phyloP scores from a whole-genome alignment of 176 grass and related monocot species.

The Carex pumila region DNA sequence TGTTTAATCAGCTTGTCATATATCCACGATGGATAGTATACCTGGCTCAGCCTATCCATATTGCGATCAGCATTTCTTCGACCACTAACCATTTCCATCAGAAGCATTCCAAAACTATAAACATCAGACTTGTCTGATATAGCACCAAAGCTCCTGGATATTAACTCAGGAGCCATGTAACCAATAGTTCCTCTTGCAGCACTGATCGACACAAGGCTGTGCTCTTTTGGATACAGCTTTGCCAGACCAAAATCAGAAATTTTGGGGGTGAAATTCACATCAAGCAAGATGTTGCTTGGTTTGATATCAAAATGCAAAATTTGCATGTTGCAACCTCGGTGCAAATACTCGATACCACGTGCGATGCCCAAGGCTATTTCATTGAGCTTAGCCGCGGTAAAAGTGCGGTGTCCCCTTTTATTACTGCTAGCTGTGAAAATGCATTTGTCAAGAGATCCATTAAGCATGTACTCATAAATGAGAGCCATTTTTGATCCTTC shows the following conservation, averaged over 20 bases:
- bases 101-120: constrained; percentile 62
- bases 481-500: too few relatives aligned
- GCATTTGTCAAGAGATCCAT: constrained; percentile 52
- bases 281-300: constrained; percentile 43
- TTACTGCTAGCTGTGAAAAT: constrained; percentile 25
- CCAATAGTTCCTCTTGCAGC: constrained; percentile 19
- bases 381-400: constrained; percentile 32
- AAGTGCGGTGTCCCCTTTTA: neutral
- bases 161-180: constrained; percentile 48
- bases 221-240: constrained; percentile 40
- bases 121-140: constrained; percentile 44
- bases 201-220: constrained; percentile 22
- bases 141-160: constrained; percentile 35
- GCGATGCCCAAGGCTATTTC: constrained; percentile 42
- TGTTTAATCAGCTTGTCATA: constrained; percentile 44
- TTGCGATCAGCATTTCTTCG: constrained; percentile 22
- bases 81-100: constrained; percentile 40
- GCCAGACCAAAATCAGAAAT: constrained; percentile 49
- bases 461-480: constrained; percentile 39
- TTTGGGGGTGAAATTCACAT: constrained; percentile 32
- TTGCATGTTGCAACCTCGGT: constrained; percentile 44
- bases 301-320: constrained; percentile 68
- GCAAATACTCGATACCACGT: constrained; percentile 38
- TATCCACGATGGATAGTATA: constrained; percentile 52
- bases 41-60: neutral